Conservation (phyloP, 352 stramenopile genomes). For the Phytophthora litchii region DNA sequence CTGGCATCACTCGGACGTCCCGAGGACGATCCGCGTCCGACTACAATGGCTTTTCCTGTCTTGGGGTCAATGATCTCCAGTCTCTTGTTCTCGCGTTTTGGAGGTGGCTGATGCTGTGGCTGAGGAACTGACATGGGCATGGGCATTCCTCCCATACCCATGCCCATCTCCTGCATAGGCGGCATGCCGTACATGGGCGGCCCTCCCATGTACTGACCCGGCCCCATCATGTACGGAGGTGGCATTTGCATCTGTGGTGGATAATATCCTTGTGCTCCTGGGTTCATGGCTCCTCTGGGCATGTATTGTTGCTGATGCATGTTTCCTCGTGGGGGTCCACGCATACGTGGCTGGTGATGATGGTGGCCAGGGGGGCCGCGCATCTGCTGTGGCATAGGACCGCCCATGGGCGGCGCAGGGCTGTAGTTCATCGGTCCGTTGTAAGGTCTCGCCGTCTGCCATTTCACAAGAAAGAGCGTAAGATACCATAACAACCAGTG, state of each 20-base stretch:
- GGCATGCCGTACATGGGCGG: constrained; percentile 52
- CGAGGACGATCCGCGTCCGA: constrained; percentile 25
- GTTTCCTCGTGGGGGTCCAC: constrained; percentile 41
- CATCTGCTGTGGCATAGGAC: constrained; percentile 52
- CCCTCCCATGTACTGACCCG: constrained; percentile 44
- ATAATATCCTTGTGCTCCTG: constrained; percentile 50
- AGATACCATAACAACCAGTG: background rate
- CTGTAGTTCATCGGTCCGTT: constrained; percentile 49
- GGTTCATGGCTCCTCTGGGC: constrained; percentile 45
- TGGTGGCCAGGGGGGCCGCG: constrained; percentile 43
- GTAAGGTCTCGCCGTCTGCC: constrained; percentile 44
- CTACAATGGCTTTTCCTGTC: constrained; percentile 49
- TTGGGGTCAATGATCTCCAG: constrained; percentile 63
- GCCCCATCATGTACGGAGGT: constrained; percentile 54
- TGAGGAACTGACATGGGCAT: constrained; percentile 43
- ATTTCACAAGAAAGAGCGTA: background rate
- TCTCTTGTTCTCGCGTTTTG: constrained; percentile 55
- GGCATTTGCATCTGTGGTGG: constrained; percentile 51
- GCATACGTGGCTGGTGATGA: constrained; percentile 45
- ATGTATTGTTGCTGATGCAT: constrained; percentile 55
- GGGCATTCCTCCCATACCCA: constrained; percentile 46
- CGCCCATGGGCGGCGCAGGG: constrained; percentile 33
- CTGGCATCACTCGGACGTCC: constrained; percentile 17
- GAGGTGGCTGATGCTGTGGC: constrained; percentile 41
- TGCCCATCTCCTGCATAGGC: constrained; percentile 50